phyloP scores from a whole-genome alignment of 2,329 filamentous ascomycete genomes.

The Talaromyces rugulosus region DNA sequence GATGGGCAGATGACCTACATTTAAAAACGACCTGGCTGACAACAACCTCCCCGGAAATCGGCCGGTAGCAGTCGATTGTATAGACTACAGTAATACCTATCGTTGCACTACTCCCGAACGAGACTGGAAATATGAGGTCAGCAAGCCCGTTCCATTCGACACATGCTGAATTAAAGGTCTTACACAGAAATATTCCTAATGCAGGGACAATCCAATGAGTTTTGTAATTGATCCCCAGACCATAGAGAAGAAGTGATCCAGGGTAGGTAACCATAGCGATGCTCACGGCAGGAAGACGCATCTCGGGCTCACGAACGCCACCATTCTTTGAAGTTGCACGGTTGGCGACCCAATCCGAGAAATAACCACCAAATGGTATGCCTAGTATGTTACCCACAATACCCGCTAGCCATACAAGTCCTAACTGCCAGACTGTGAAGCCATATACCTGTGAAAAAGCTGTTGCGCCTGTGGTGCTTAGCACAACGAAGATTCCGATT shows the following conservation, averaged over 20 bases:
- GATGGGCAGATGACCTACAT: constrained; percentile 17
- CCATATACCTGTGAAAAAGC: neutral
- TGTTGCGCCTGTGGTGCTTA: neutral
- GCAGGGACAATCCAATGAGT: neutral
- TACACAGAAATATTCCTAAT: neutral
- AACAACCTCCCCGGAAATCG: constrained; percentile 53
- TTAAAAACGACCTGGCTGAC: constrained; percentile 54
- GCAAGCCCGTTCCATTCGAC: neutral
- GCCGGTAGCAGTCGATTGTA: constrained; percentile 55
- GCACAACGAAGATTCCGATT: neutral
- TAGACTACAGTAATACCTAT: constrained; percentile 56
- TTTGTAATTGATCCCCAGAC: neutral
- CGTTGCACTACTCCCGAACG: constrained; percentile 29
- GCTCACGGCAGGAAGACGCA: neutral
- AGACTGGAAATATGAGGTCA: constrained; percentile 6
- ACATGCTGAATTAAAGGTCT: neutral
- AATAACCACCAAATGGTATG: constrained; percentile 36
- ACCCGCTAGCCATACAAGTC: neutral
- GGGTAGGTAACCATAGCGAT: constrained; percentile 13
- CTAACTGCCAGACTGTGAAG: neutral
- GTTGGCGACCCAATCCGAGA: constrained; percentile 28
- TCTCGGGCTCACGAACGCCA: neutral
- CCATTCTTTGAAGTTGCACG: constrained; percentile 16
- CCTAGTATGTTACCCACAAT: neutral
- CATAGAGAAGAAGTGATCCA: neutral